Base-by-base conservation (phyloP, 1,284 basidiomycete species). In the Cutaneotrichosporon cavernicola region DNA sequence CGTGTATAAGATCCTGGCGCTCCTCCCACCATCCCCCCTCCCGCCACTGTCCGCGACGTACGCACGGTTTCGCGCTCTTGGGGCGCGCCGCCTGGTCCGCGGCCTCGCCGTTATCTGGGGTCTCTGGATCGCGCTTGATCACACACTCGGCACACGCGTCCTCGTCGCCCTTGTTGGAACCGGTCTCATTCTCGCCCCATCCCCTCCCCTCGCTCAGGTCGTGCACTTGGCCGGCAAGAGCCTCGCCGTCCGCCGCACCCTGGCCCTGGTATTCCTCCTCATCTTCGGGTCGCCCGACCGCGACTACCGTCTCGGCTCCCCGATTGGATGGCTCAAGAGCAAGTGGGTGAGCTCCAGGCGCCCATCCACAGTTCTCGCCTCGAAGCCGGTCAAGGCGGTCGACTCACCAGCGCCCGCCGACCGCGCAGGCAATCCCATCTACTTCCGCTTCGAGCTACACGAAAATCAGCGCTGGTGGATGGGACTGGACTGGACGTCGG, bases 381-480 rank as follows among this genome's bases (percentile, higher is more conserved):
- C 53, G 14, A 68, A 64, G 21, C 64, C 70, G 7, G 64, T 70
- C 21, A 53, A 72, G n/a, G 56, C 43, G 5, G 68, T 70, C 9
- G 73, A 72, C 5, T 69, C 70, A 14, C 68, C 66, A 21, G 66
- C 63, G 9, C 61, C 55, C n/a, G 70, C 60, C 16, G 61, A 66
- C 38, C 70, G 68, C 52, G 67, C 66, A 6, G 72, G 68, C 56
- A 66, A 66, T 50, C 76, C 76, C 0, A 60, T 91, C 30, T 89
- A 90, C 53, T 94, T 94, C 81, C 83, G 90, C 49, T 94, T 94
- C 76, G 91, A 89, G 43, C 81, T 97, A 34, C 90, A 91, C 75
- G 94, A 97, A 79, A 97, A 97, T 78, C 94, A 97, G 81, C 86
- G 94, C 5, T 97, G 94, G 95, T 84, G 83, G 83, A 82, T 85